Evolutionary conservation across 106 monocot species (phyloP).

Genomic region (Alisma plantagoaquatica): DNA sequence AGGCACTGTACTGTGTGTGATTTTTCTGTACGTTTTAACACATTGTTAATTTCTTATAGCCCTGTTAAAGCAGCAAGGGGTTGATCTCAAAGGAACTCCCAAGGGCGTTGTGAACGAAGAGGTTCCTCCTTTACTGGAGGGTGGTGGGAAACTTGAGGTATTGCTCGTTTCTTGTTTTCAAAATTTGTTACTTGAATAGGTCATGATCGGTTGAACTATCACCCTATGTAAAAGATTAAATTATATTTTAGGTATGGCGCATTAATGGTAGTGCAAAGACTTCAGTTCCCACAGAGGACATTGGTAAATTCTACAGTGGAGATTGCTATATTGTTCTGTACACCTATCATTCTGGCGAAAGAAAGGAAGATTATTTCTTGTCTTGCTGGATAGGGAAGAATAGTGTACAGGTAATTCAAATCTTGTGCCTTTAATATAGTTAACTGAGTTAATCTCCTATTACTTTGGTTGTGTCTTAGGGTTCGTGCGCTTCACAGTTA

Average conservation of each 20-base stretch:
- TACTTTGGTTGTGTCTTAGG: too few relatives aligned
- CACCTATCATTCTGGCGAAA: conserved; percentile 78
- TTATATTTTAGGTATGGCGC: conserved; percentile 59
- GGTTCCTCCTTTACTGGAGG: conserved; percentile 75
- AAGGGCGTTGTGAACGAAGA: conserved; percentile 57
- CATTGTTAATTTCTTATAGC: too few relatives aligned
- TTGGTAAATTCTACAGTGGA: conserved; percentile 92
- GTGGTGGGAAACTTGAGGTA: conserved; percentile 85
- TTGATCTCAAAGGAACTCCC: conserved; percentile 74
- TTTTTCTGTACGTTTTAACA: too few relatives aligned
- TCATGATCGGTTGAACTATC: not conserved
- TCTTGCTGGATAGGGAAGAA: conserved; percentile 90
- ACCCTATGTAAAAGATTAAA: too few relatives aligned
- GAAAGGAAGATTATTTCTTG: conserved; percentile 88
- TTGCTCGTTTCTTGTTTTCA: too few relatives aligned
- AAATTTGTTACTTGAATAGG: not conserved
- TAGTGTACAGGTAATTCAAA: conserved; percentile 53
- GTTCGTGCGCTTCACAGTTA: too few relatives aligned
- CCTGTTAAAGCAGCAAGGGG: conserved; percentile 81
- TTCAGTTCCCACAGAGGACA: conserved; percentile 56
- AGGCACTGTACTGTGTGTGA: too few relatives aligned
- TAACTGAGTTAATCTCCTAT: too few relatives aligned
- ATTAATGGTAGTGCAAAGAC: conserved; percentile 91
- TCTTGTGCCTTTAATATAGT: not conserved
- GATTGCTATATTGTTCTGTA: conserved; percentile 95